Evolutionary conservation across 2,329 filamentous ascomycete genomes (phyloP), one percentile per base, ranked within the genome.

Genomic region (Calonectria pauciramosa): DNA sequence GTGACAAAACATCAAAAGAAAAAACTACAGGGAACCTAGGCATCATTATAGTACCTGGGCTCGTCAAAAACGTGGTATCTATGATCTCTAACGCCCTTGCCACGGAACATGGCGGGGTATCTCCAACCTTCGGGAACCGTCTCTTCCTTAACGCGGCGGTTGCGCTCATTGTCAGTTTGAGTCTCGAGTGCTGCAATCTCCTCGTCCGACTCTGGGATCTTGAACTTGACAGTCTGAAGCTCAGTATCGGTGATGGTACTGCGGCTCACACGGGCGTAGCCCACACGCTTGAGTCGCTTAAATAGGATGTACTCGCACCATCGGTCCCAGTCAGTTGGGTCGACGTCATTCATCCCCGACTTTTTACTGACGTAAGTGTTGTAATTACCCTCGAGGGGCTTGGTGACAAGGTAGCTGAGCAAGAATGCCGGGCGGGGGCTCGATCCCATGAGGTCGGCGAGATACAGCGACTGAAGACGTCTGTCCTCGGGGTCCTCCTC

Each of bases 241-340:
- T 99, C 97, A 2, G 97, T 99, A 83, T 99, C 97, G 16, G 97
- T 99, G 80, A 99, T 99, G 2, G 95, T 97, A 80, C 93, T 93
- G 80, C 97, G 90, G 81, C 94, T 96, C 68, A 99, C 93, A 69
- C 97, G 90, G 5, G 97, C 97, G 84, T 99, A 99, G 1, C 95
- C 96, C 0, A 94, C 93, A 75, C 96, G 91, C 85, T 93, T 93
- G 76, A 99, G 86, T 16, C 93, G 93, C 89, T 98, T 98, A 89
- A 95, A 99, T 32, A 99, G 88, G 78, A 99, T 98, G 85, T 99
- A 99, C 88, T 99, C 96, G 88, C 97, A 99, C 97, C 97, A 99
- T 70, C 97, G 90, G 85, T 99, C 97, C 96, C 96, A 98, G 84
- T 99, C 97, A 4, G 89, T 93, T 0, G 93, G 91, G 82, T 99